Evolutionary conservation across 768 basidiomycete species (phyloP), one percentile per base, ranked within the genome.

Genomic region (Boletellus ananas): DNA sequence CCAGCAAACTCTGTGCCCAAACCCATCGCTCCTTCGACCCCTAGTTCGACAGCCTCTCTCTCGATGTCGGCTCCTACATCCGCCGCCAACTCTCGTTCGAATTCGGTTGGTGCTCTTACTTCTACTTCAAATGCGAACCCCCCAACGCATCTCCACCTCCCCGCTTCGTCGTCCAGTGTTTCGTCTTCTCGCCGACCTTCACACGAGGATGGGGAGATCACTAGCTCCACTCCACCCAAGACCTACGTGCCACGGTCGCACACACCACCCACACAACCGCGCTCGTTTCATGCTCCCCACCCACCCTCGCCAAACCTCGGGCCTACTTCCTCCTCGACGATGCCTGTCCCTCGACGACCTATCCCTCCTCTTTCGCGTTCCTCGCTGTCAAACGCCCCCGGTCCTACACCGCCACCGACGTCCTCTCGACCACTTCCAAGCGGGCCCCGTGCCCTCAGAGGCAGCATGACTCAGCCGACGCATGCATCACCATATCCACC

Each of bases 181-280:
- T 47, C 55, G 35, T 20, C 53, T 38, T 51, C 68, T 8, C 64
- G 64, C n/a, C 63, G 66, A 9, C 59, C 64, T 0, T 72, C 76
- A 6, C 76, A 75, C 23, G 79, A 81, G 59, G 79, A 81, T 36
- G 79, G 79, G 4, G 79, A 80, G 60, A 79, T 81, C 47, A 59
- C 59, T 0, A 74, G 60, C 36, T 63, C 67, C n/a, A 67, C 67
- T 8, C 67, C 66, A n/a, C 65, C 61, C 25, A 71, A 70, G 51
- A 52, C 59, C 1, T 69, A 69, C 47, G 57, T 69, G 10, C 72
- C 72, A 0, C 72, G 67, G n/a, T 69, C 72, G 34, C 69, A 75
- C 49, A 70, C 74, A 1, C 70, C 78, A 0, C 75, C 79, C 1
- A 76, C 75, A 3, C 75, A 72, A 56, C 78, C 78, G 25, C 75